Base-by-base conservation (phyloP, 2,329 filamentous ascomycete species). In the Nectriaceae sp. region DNA sequence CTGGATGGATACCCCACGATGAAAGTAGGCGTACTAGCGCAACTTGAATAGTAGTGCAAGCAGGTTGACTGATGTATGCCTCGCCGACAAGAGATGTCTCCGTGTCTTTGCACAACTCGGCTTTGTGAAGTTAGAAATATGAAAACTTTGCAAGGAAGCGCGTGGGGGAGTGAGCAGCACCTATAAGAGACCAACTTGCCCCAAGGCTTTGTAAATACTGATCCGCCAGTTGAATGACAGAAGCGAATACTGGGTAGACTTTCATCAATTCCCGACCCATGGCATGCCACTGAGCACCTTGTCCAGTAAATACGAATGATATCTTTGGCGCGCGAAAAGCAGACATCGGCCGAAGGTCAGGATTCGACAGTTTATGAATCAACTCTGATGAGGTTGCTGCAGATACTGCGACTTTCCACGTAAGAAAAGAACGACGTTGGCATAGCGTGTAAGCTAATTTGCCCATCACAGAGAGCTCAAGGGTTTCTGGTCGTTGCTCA, bases 31-130 rank as follows among this genome's bases (percentile, higher is more conserved):
- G 66, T 1, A 72, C 67, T 5, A 79, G 53, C 1, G 70, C 70
- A 4, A 80, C 58, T 56, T 80, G 77, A 3, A 79, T 50, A 1
- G 74, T 71, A 0, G 73, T 75, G 53, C 66, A 73, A 4, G 62
- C 39, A 43, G 73, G 70, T 50, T 75, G 70, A 29, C 48, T 71
- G 45, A 75, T 65, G 33, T 72, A 56, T 2, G 72, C 66, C 21
- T 65, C 42, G 21, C 62, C 56, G 1, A 75, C 60, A 11, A 55
- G 33, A 8, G 42, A 48, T 4, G 11, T 49, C 31, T 15, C 33
- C 24, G n/a, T 8, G 36, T 20, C 26, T 39, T 39, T 39, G 10
- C 11, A 21, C 11, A 39, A 18, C 21, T 39, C 37, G 5, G 20
- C 37, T 20, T 21, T 18, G 8, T 31, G 8, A 10, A 10, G 15